Percentiles rank a stretch among this genome's conserved stretches.
phyloP scores from a whole-genome alignment of 768 basidiomycete genomes.

The Termitomyces bulborhizus region DNA sequence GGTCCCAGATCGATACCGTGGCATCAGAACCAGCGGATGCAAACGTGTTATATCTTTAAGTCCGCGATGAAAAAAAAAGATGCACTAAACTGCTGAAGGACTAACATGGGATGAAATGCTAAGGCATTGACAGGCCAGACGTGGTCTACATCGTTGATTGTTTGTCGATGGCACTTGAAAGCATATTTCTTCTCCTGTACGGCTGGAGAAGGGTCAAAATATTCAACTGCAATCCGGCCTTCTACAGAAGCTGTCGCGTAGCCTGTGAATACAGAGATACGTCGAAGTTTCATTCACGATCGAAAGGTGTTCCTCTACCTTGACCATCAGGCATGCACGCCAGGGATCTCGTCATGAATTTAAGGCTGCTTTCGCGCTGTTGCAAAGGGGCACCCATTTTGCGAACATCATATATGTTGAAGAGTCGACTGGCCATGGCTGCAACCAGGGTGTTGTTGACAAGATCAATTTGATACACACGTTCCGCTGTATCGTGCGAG shows the following conservation, averaged over 20 bases:
- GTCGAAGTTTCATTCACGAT: neutral
- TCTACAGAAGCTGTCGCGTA: conserved; percentile 94
- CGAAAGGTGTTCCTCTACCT: conserved; percentile 39
- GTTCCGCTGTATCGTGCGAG: conserved; percentile 67
- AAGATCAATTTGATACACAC: conserved; percentile 80
- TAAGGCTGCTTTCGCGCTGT: conserved; percentile 86
- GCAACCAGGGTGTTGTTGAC: conserved; percentile 80
- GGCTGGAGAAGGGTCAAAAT: conserved; percentile 77
- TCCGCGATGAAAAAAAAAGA: neutral
- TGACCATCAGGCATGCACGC: conserved; percentile 92
- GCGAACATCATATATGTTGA: conserved; percentile 84
- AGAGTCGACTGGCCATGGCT: conserved; percentile 86
- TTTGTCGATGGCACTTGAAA: conserved; percentile 94
- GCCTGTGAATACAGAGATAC: conserved; percentile 37
- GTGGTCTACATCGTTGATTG: conserved; percentile 86
- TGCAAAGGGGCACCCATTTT: conserved; percentile 73
- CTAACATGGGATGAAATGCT: conserved; percentile 86
- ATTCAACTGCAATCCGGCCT: conserved; percentile 95
- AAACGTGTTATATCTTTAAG: conserved; percentile 79
- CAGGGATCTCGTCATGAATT: conserved; percentile 89
- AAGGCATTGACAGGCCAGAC: conserved; percentile 96
- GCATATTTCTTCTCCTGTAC: conserved; percentile 87
- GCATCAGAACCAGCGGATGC: conserved; percentile 94
- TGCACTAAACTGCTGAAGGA: conserved; percentile 2
- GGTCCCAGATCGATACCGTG: conserved; percentile 95